Evolutionary conservation across 1,284 basidiomycete genomes (phyloP).

Genomic region (Cystobasidiaceae sp.): DNA sequence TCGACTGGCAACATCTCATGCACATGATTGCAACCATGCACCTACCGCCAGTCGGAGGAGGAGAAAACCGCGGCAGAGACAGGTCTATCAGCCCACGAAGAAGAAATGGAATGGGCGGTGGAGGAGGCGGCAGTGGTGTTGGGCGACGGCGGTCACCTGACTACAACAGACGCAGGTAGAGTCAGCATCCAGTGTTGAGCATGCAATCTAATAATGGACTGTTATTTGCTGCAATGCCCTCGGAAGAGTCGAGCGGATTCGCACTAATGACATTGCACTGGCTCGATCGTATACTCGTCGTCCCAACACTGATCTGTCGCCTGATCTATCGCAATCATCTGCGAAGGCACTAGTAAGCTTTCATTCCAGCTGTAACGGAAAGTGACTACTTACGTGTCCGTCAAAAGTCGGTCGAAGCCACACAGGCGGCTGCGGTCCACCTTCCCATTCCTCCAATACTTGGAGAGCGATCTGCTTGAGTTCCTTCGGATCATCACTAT

Average conservation of each 20-base stretch:
- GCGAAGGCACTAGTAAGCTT: background rate
- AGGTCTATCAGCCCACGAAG: slow-evolving; percentile 14
- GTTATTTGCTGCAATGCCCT: too few species aligned
- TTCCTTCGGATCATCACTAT: slow-evolving; percentile 20
- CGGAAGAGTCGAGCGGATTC: background rate
- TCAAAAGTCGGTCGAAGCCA: slow-evolving; percentile 33
- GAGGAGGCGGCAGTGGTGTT: background rate
- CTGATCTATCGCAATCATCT: slow-evolving; percentile 9
- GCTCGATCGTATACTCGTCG: slow-evolving; percentile 5
- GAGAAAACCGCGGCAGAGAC: background rate
- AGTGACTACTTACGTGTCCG: slow-evolving; percentile 13
- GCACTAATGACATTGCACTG: background rate
- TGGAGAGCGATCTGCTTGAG: slow-evolving; percentile 20
- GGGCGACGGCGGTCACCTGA: slow-evolving; percentile 13
- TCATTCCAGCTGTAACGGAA: background rate
- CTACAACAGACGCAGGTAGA: background rate
- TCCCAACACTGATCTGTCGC: slow-evolving; percentile 14
- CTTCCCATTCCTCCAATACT: slow-evolving; percentile 22
- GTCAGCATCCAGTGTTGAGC: background rate
- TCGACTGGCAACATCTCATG: slow-evolving; percentile 16
- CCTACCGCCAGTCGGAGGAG: background rate
- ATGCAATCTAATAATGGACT: background rate
- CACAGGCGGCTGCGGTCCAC: slow-evolving; percentile 7
- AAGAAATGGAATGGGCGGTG: background rate
- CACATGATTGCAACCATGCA: slow-evolving; percentile 9